phyloP scores from a whole-genome alignment of 257 asterid species.

The Fraxinus pennsylvanica region DNA sequence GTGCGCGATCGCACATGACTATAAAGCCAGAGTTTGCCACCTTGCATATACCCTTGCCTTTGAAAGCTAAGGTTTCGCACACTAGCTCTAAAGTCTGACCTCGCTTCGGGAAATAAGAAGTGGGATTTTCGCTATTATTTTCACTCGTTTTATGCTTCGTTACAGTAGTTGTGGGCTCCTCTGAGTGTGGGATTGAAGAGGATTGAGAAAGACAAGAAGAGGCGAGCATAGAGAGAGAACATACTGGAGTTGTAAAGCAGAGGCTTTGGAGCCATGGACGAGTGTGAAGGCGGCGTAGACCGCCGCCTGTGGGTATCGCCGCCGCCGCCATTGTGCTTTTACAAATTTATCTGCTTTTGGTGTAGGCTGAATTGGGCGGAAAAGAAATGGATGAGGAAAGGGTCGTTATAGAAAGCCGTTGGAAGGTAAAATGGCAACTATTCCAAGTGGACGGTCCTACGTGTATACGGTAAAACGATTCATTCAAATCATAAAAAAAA shows the following conservation, averaged over 20 bases:
- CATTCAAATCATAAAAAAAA: too few species aligned
- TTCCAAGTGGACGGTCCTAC: too few species aligned
- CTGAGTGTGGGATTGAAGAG: slow-evolving; percentile 42
- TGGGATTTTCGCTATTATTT: slow-evolving; percentile 10
- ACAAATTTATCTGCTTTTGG: slow-evolving; percentile 19
- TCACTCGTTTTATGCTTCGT: slow-evolving; percentile 23
- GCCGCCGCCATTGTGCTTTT: slow-evolving; percentile 42
- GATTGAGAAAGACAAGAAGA: slow-evolving; percentile 33
- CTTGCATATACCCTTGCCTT: slow-evolving; percentile 89
- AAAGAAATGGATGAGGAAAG: slow-evolving; percentile 23
- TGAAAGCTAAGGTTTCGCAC: slow-evolving; percentile 84
- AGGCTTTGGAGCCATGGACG: slow-evolving; percentile 49
- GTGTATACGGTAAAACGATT: too few species aligned
- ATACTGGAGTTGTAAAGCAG: slow-evolving; percentile 26
- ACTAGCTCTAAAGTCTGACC: slow-evolving; percentile 85
- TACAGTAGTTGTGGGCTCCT: slow-evolving; percentile 30
- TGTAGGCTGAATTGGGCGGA: slow-evolving; percentile 23
- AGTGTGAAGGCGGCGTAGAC: slow-evolving; percentile 46
- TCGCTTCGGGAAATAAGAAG: slow-evolving; percentile 69
- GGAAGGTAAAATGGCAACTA: too few species aligned
- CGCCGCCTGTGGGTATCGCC: slow-evolving; percentile 36
- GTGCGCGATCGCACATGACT: slow-evolving; percentile 87
- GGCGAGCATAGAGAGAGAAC: slow-evolving; percentile 43
- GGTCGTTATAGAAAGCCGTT: too few species aligned
- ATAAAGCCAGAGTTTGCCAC: slow-evolving; percentile 77